Percentiles rank a stretch among this genome's conserved stretches.
These are phyloP conservation scores for Thinopyrum elongatum DNA, from an alignment of 176 grass and related monocot genomes.

Conservation along the genomic window DNA sequence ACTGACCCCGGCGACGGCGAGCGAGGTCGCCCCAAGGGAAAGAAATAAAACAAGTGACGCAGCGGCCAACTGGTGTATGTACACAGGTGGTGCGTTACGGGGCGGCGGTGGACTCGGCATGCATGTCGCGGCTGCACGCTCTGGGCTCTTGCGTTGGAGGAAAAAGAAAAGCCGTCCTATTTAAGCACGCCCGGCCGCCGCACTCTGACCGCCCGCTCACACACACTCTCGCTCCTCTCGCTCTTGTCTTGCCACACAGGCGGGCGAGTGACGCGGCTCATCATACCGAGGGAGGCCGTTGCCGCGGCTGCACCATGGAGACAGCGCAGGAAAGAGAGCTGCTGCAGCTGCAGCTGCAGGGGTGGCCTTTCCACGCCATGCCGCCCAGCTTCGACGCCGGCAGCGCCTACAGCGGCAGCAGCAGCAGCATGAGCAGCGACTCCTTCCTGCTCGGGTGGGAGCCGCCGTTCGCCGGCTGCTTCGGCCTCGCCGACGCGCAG, in stretches of 20 bases:
- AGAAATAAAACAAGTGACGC: background rate
- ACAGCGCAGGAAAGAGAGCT: constrained; percentile 43
- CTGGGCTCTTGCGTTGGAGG: background rate
- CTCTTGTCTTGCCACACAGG: background rate
- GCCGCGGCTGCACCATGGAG: background rate
- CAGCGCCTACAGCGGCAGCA: background rate
- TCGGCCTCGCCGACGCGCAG: constrained; percentile 35
- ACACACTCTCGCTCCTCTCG: background rate
- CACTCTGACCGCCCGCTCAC: background rate
- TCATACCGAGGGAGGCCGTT: background rate
- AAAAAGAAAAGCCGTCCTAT: constrained; percentile 60
- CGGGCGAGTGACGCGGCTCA: background rate
- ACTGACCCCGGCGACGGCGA: no score
- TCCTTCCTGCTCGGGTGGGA: constrained; percentile 64
- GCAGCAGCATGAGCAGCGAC: background rate
- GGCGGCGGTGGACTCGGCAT: constrained; percentile 27
- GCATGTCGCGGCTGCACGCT: constrained; percentile 6
- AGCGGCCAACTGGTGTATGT: background rate
- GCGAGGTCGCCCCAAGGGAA: background rate
- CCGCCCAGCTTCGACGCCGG: constrained; percentile 12
- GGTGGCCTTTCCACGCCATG: constrained; percentile 44
- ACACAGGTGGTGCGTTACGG: background rate
- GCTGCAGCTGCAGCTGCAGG: constrained; percentile 44
- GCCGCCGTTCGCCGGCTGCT: constrained; percentile 27
- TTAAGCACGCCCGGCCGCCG: constrained; percentile 44